These are phyloP conservation scores for Lantana camara DNA, from an alignment of 257 asterid species.

Conservation along the genomic window DNA sequence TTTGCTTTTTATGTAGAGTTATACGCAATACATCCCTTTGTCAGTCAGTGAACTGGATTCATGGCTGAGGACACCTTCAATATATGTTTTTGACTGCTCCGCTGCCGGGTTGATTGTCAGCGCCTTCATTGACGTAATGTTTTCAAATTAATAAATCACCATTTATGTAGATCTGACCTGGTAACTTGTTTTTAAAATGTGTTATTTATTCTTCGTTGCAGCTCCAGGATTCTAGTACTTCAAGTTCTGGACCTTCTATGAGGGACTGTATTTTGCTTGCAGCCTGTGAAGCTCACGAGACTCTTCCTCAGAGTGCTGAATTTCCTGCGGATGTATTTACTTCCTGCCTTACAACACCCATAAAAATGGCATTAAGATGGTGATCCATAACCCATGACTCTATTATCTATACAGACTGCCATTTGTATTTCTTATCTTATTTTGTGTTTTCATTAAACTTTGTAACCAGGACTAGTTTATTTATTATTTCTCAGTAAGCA, in stretches of 20 bases:
- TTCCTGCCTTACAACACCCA: constrained; percentile 95
- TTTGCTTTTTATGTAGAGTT: constrained; percentile 59
- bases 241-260: constrained; percentile 53
- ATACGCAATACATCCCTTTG: constrained; percentile 95
- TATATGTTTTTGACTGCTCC: constrained; percentile 97
- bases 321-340: constrained; percentile 98
- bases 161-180: neutral
- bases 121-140: constrained; percentile 77
- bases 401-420: constrained; percentile 26
- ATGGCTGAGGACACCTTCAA: constrained; percentile 97
- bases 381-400: constrained; percentile 33
- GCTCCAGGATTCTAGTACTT: constrained; percentile 78
- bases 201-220: constrained; percentile 36
- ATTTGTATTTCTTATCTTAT: constrained; percentile 11
- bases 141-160: constrained; percentile 1
- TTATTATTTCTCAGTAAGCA: neutral
- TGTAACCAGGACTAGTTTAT: constrained; percentile 3
- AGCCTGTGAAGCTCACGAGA: constrained; percentile 87
- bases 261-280: constrained; percentile 85
- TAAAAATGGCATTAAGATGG: constrained; percentile 99
- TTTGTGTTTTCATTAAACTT: constrained; percentile 12
- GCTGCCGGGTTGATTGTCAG: constrained; percentile 95
- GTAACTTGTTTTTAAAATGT: constrained; percentile 10
- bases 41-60: constrained; percentile 89
- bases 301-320: constrained; percentile 96